Evolutionary conservation across 805 yeast species (phyloP).

Genomic region (Clavispora fructus): DNA sequence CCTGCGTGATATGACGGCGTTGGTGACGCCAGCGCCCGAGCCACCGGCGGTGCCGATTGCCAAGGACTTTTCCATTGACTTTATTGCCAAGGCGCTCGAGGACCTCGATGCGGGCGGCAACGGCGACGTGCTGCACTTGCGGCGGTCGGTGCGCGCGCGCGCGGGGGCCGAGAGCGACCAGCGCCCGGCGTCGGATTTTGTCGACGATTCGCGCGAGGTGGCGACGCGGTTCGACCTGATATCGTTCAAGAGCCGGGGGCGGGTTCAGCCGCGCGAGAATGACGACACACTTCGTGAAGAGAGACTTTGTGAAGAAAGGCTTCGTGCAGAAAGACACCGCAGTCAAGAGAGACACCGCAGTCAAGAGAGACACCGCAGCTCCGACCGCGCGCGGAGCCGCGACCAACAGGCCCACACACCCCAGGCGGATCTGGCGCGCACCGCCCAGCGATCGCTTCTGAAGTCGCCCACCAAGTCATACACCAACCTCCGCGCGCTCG

Average conservation of each 20-base stretch:
- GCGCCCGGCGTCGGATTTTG: constrained; percentile 24
- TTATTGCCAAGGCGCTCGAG: constrained; percentile 41
- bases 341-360: too few species aligned
- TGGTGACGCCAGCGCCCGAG: constrained; percentile 19
- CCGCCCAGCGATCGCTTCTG: constrained; percentile 16
- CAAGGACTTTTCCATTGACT: constrained; percentile 42
- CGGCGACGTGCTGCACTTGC: constrained; percentile 37
- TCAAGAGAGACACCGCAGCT: too few species aligned
- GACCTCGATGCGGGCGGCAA: constrained; percentile 42
- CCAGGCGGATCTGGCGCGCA: neutral
- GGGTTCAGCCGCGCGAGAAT: neutral
- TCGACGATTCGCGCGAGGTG: constrained; percentile 32
- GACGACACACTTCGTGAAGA: too few species aligned
- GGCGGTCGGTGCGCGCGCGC: constrained; percentile 31
- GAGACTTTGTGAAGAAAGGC: too few species aligned
- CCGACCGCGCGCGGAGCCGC: neutral
- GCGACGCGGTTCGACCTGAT: constrained; percentile 35
- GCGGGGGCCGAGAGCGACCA: neutral
- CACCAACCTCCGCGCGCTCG: constrained; percentile 26
- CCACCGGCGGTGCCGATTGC: constrained; percentile 26
- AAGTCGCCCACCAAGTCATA: constrained; percentile 32
- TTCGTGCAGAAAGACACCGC: too few species aligned
- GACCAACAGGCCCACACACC: too few species aligned
- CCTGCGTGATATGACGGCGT: constrained; percentile 13
- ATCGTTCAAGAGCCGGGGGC: constrained; percentile 11